Evolutionary conservation across 2,329 filamentous ascomycete species (phyloP), one percentile per base, ranked within the genome.

Genomic region (Triangularia verruculosa): DNA sequence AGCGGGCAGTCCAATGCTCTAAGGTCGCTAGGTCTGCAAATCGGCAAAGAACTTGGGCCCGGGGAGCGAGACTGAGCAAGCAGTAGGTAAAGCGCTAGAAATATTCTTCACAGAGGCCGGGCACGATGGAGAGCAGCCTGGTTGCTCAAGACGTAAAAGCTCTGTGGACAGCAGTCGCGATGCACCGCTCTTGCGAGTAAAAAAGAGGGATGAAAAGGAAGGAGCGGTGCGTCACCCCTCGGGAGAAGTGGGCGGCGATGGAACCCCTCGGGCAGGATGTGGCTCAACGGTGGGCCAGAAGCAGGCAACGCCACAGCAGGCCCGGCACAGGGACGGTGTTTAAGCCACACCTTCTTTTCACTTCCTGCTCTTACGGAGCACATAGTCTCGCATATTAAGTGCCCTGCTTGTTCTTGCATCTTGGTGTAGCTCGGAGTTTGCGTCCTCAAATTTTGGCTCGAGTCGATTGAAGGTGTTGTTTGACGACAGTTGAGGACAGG

Each of bases 41-140:
- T 24, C 17, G 24, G n/a, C 51, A 24, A 24, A 15, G 24, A 27
- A 53, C 20, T n/a, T 25, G 51, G 12, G 7, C 34, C 9, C 39
- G 7, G 39, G 39, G n/a, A 47, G 34, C 34, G 13, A 39, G n/a
- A 11, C 5, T 20, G 7, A 47, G 24, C 54, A 34, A 34, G 20
- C 27, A 57, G 54, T 22, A n/a, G n/a, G n/a, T n/a, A 57, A 34
- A 57, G 28, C 54, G 17, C 25, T 20, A 27, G 54, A 24, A n/a
- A 55, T 24, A 22, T 43, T 39, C 17, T 32, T 57, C 63, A 64
- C 59, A 61, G 32, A 34, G 11, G 47, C 59, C 59, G 63, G 63
- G 34, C 59, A 53, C 63, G 39, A 20, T 47, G 30, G 11, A 12
- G 8, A 11, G 30, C 8, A 32, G 30, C 30, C 30, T 32, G 30